Percentiles rank a stretch among this genome's conserved stretches.
Conservation (phyloP, 208 protist species). For the Naegleria fowleri region DNA sequence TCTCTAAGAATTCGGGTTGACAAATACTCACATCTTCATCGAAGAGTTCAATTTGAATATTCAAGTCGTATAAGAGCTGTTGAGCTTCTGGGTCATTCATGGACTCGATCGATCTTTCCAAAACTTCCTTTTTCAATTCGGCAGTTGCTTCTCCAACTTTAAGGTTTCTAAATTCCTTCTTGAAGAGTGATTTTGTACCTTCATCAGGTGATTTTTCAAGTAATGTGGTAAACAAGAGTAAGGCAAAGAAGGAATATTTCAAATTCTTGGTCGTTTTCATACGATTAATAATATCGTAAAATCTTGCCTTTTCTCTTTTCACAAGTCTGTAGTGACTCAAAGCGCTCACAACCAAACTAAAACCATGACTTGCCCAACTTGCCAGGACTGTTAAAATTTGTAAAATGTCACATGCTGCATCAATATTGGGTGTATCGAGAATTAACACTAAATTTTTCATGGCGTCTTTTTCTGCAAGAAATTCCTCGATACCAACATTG, state of each 20-base stretch:
- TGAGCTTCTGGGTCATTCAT: background rate
- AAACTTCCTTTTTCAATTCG: background rate
- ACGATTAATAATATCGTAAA: background rate
- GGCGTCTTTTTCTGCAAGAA: constrained; percentile 16
- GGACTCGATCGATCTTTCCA: background rate
- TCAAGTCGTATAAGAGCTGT: background rate
- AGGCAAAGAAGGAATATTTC: background rate
- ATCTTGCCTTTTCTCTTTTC: background rate
- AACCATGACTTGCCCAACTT: background rate
- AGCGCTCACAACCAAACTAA: background rate
- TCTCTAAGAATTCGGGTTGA: background rate
- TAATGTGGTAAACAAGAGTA: background rate
- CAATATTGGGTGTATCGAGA: background rate
- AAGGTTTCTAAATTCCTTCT: background rate
- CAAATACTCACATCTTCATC: background rate
- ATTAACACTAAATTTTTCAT: background rate
- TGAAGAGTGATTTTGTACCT: background rate
- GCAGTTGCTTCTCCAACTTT: background rate
- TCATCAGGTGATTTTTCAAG: background rate
- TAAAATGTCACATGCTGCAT: background rate
- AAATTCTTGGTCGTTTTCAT: background rate
- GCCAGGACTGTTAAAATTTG: background rate
- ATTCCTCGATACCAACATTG: background rate
- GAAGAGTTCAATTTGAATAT: background rate
- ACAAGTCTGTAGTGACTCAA: constrained; percentile 14